These are phyloP conservation scores for Pichia insulana DNA, from an alignment of 805 yeast species.

Conservation along the genomic window DNA sequence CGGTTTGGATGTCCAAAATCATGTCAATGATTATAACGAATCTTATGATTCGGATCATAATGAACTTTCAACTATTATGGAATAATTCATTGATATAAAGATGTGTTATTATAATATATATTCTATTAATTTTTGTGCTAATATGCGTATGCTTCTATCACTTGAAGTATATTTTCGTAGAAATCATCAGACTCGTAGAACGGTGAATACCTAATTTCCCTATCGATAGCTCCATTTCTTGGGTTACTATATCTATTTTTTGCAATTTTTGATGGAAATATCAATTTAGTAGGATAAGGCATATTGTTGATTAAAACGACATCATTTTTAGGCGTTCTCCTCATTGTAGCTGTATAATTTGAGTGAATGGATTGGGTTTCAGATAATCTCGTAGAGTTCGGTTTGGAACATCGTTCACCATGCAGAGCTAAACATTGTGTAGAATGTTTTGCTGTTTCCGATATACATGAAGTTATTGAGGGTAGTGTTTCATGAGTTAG, in stretches of 20 bases:
- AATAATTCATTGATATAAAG: neutral
- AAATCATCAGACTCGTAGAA: neutral
- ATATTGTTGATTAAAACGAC: constrained; percentile 21
- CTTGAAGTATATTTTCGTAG: neutral
- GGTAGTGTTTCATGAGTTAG: neutral
- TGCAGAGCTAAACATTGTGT: no score
- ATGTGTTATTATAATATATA: neutral
- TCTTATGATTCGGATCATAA: neutral
- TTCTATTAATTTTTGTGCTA: neutral
- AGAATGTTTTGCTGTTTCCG: no score
- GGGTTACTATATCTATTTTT: neutral
- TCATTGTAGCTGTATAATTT: constrained; percentile 1
- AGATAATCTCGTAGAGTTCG: neutral
- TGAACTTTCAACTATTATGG: constrained; percentile 3
- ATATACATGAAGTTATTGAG: neutral
- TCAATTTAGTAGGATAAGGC: constrained; percentile 23
- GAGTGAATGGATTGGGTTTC: constrained; percentile 1
- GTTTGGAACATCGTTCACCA: no score
- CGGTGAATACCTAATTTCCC: no score
- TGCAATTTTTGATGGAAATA: constrained; percentile 24
- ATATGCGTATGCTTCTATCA: neutral
- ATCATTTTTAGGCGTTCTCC: constrained; percentile 6
- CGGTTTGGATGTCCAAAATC: constrained; percentile 2
- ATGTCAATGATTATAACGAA: neutral
- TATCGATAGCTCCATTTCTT: no score